Percentiles rank a stretch among this genome's conserved stretches.
Evolutionary conservation across 805 yeast species (phyloP).

Genomic region (Brettanomyces bruxellensis): DNA sequence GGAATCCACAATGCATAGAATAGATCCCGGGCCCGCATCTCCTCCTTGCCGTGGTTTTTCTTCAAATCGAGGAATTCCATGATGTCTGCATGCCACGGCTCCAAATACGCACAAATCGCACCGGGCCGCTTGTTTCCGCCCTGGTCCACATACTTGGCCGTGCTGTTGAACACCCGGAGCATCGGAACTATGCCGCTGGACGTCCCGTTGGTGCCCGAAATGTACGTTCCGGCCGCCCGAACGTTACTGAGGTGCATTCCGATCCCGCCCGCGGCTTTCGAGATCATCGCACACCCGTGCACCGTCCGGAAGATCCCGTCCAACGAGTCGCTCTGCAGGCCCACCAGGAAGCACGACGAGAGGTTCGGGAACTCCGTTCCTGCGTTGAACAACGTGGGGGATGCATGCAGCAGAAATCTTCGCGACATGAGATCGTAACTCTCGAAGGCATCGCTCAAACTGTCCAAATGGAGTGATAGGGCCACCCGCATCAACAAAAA

Average conservation of each 20-base stretch:
- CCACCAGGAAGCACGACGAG: constrained; percentile 87
- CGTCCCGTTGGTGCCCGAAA: constrained; percentile 87
- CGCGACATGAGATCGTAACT: constrained; percentile 84
- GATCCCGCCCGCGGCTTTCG: constrained; percentile 93
- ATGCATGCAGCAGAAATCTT: constrained; percentile 86
- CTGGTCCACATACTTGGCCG: constrained; percentile 96
- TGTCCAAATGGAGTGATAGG: constrained; percentile 74
- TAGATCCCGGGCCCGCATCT: constrained; percentile 83
- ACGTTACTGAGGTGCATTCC: constrained; percentile 86
- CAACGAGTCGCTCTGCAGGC: constrained; percentile 90
- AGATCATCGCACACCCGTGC: constrained; percentile 80
- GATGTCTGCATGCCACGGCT: constrained; percentile 95
- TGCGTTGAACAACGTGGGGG: constrained; percentile 91
- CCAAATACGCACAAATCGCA: constrained; percentile 87
- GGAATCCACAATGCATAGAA: constrained; percentile 94
- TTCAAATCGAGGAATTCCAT: constrained; percentile 79
- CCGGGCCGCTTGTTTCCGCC: constrained; percentile 99
- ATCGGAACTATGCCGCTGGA: constrained; percentile 94
- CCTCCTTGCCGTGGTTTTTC: constrained; percentile 94
- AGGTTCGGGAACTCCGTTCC: constrained; percentile 81
- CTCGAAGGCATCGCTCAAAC: constrained; percentile 59
- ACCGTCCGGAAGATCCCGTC: constrained; percentile 91
- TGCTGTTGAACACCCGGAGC: constrained; percentile 89
- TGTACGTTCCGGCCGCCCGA: constrained; percentile 77
- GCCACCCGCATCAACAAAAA: constrained; percentile 86